Conservation (phyloP, 2,329 filamentous ascomycete genomes). For the Xylaria multiplex region DNA sequence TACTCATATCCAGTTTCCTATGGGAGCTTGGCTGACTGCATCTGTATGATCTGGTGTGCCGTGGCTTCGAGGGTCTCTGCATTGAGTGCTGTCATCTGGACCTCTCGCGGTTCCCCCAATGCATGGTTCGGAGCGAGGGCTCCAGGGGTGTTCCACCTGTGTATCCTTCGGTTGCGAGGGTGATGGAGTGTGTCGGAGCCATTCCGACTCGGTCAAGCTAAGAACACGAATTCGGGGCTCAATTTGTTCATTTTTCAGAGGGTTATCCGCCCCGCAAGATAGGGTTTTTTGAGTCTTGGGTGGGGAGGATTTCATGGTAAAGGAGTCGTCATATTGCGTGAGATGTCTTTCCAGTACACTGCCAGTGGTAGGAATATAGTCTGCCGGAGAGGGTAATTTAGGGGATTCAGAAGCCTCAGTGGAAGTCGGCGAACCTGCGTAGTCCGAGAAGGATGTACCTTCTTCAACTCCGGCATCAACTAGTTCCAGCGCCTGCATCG, state of each 20-base stretch:
- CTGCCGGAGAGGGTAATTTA: constrained; percentile 43
- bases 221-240: constrained; percentile 32
- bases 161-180: constrained; percentile 37
- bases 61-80: not conserved
- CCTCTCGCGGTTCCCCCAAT: not conserved
- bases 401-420: constrained; percentile 42
- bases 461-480: constrained; percentile 35
- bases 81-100: constrained; percentile 8
- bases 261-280: constrained; percentile 28
- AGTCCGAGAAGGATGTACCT: constrained; percentile 46
- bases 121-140: constrained; percentile 34
- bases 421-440: constrained; percentile 44
- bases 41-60: not conserved
- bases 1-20: constrained; percentile 44
- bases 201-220: constrained; percentile 46
- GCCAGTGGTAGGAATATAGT: constrained; percentile 47
- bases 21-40: constrained; percentile 27
- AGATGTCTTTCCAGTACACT: constrained; percentile 48
- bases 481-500: constrained; percentile 45
- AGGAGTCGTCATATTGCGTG: constrained; percentile 45
- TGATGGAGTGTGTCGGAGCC: constrained; percentile 47
- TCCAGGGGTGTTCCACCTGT: constrained; percentile 38
- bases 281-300: constrained; percentile 28
- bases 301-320: constrained; percentile 37
- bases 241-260: constrained; percentile 16